phyloP scores from a whole-genome alignment of 1,139 yeast genomes.

The Citeromyces hawaiiensis region DNA sequence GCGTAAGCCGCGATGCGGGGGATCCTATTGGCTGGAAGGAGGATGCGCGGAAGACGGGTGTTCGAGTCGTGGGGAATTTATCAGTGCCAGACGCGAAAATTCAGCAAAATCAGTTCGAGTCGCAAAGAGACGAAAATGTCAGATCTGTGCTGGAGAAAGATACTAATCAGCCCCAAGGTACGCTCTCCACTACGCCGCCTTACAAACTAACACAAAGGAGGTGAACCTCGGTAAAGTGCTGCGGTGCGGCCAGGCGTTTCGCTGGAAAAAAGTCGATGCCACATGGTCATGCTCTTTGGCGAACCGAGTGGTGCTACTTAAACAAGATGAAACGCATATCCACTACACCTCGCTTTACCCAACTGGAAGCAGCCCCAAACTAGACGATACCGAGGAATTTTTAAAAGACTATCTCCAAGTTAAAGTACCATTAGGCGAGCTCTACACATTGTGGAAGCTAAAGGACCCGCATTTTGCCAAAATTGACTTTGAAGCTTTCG shows the following conservation, averaged over 20 bases:
- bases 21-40: neutral
- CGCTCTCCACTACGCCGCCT: neutral
- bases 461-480: conserved; percentile 35
- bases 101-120: too few relatives aligned
- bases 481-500: conserved; percentile 20
- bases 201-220: conserved; percentile 1
- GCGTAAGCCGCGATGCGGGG: neutral
- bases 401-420: conserved; percentile 62
- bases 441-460: conserved; percentile 50
- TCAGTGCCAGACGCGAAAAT: too few relatives aligned
- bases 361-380: conserved; percentile 6
- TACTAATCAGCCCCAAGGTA: neutral
- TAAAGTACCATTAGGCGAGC: conserved; percentile 32
- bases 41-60: neutral
- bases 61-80: neutral
- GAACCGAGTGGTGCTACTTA: conserved; percentile 36
- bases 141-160: neutral
- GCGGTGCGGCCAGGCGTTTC: conserved; percentile 80
- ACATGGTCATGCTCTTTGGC: conserved; percentile 47
- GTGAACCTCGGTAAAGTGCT: conserved; percentile 54
- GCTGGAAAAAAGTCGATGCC: conserved; percentile 49
- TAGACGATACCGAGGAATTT: conserved; percentile 27
- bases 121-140: neutral
- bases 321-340: conserved; percentile 24
- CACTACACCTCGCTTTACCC: conserved; percentile 16